Evolutionary conservation across 2,329 filamentous ascomycete genomes (phyloP).

Genomic region (Talaromyces sp.): DNA sequence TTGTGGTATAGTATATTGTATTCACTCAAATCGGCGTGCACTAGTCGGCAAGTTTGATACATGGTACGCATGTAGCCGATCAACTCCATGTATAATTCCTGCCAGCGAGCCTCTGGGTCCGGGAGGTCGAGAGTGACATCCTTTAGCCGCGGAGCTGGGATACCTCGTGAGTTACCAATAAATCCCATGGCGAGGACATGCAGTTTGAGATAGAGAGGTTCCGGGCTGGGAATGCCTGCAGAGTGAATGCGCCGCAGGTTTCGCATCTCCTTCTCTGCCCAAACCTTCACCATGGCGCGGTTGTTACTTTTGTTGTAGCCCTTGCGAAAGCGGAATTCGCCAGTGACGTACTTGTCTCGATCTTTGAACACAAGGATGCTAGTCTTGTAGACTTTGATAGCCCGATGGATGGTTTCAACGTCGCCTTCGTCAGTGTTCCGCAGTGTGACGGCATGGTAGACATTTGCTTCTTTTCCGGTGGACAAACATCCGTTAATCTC

Average conservation of each 20-base stretch:
- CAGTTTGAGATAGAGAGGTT: slow-evolving; percentile 82
- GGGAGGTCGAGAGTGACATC: slow-evolving; percentile 72
- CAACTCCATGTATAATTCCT: slow-evolving; percentile 72
- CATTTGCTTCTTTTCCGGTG: slow-evolving; percentile 96
- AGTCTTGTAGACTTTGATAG: slow-evolving; percentile 99
- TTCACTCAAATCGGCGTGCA: slow-evolving; percentile 95
- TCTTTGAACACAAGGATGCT: slow-evolving; percentile 98
- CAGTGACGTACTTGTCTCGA: slow-evolving; percentile 88
- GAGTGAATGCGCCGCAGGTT: slow-evolving; percentile 81
- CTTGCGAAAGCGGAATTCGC: slow-evolving; percentile 84
- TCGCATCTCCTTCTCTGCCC: slow-evolving; percentile 97
- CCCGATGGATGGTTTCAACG: slow-evolving; percentile 60
- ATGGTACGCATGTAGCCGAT: slow-evolving; percentile 85
- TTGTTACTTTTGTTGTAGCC: slow-evolving; percentile 94
- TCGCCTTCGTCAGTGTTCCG: slow-evolving; percentile 49
- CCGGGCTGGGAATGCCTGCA: slow-evolving; percentile 83
- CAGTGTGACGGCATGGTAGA: slow-evolving; percentile 78
- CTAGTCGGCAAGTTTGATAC: slow-evolving; percentile 86
- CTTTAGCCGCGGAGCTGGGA: slow-evolving; percentile 80
- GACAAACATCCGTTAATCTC: slow-evolving; percentile 94
- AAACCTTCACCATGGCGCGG: slow-evolving; percentile 94
- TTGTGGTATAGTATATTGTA: slow-evolving; percentile 95
- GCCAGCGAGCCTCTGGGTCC: slow-evolving; percentile 68
- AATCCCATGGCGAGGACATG: slow-evolving; percentile 96
- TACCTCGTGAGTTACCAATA: slow-evolving; percentile 78